Base-by-base conservation (phyloP, 2,329 filamentous ascomycete species). In the Neopestalotiopsis sp. region DNA sequence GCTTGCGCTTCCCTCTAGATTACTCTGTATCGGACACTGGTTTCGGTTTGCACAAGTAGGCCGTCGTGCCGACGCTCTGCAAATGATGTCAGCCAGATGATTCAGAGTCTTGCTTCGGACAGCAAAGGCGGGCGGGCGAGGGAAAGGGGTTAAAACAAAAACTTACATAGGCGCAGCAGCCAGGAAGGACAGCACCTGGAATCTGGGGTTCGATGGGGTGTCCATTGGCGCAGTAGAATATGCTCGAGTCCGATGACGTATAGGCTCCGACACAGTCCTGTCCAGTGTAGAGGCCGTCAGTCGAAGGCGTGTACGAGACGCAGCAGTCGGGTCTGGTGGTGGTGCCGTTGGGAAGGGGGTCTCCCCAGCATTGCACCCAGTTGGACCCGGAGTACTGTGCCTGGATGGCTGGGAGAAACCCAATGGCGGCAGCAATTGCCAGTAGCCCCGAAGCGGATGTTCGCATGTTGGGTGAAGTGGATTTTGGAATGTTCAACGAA, bases 151-250 rank as follows among this genome's bases (percentile, higher is more conserved):
- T 1, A 24, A 24, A 24, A 24, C 24, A 24, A 24, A 24, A 24
- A 57, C 63, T 34, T n/a, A 66, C 63, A 14, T 14, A 56, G 4
- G n/a, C 63, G n/a, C 63, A 66, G 30, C 63, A 66, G 3, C 17
- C 63, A 12, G 63, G 63, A 20, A 30, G 20, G 7, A 66, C 63
- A 58, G 63, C 63, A 20, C 63, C 63, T 12, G 63, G 42, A 10
- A 66, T 66, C 10, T 17, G 14, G 12, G 63, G 63, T 10, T 56
- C 45, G 45, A 9, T 20, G 20, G 63, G 63, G n/a, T 66, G 20
- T n/a, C 63, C 63, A 13, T 66, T 66, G 20, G 42, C 24, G 45
- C 63, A 66, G 30, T 66, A 66, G 42, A 32, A 57, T 10, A 66
- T 66, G 17, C 42, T 56, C 45, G 63, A 66, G 30, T 66, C 63